Evolutionary conservation across 345 rosid genomes (phyloP).

Genomic region (Erysimum cheiranthoides): DNA sequence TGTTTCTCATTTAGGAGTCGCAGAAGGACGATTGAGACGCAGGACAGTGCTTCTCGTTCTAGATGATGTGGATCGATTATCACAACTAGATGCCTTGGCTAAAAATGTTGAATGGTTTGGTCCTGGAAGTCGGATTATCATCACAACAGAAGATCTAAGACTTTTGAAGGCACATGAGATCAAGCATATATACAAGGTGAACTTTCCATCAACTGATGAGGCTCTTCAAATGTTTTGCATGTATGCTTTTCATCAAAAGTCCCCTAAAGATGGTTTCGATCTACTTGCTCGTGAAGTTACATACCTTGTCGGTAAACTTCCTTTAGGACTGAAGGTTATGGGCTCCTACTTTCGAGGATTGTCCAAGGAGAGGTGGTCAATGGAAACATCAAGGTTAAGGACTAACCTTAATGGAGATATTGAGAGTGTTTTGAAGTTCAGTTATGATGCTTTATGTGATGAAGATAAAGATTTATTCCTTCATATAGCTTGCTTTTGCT

Average conservation of each 20-base stretch:
- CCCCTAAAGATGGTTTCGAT: not conserved
- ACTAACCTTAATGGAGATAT: slow-evolving; percentile 18
- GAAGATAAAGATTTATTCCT: slow-evolving; percentile 40
- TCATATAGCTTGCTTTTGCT: slow-evolving; percentile 48
- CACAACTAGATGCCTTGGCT: not conserved
- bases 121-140: slow-evolving; percentile 18
- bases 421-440: slow-evolving; percentile 25
- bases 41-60: slow-evolving; percentile 19
- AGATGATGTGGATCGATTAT: not conserved
- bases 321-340: slow-evolving; percentile 44
- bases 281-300: slow-evolving; percentile 6
- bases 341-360: slow-evolving; percentile 25
- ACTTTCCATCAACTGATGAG: not conserved
- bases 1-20: not conserved
- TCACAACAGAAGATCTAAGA: slow-evolving; percentile 19
- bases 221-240: slow-evolving; percentile 26
- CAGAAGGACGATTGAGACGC: not conserved
- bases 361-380: slow-evolving; percentile 20
- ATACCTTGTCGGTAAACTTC: slow-evolving; percentile 22
- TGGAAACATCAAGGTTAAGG: slow-evolving; percentile 15
- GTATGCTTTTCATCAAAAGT: slow-evolving; percentile 9
- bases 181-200: not conserved
- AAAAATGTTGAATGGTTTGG: not conserved
- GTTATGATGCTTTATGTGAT: slow-evolving; percentile 44
- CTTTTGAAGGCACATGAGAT: not conserved